Evolutionary conservation across 169 alveolate species (phyloP).

Genomic region (Pseudocohnilembus persalinus): DNA sequence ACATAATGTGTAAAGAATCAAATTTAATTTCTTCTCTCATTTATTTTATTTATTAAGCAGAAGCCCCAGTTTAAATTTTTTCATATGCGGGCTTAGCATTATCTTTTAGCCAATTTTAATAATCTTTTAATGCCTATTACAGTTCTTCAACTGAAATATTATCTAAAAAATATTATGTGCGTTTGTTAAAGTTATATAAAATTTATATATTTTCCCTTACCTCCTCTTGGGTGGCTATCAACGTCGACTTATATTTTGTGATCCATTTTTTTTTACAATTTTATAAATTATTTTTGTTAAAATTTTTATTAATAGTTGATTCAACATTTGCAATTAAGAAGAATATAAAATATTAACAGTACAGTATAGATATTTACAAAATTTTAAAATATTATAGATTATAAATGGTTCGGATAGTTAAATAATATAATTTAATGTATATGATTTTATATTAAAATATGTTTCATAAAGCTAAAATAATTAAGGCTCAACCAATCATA

Average conservation of each 20-base stretch:
- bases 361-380: too few relatives aligned
- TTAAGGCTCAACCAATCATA: slow-evolving; percentile 58
- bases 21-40: slow-evolving; percentile 4
- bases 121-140: slow-evolving; percentile 10
- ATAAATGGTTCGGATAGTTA: too few relatives aligned
- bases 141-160: background rate
- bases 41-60: slow-evolving; percentile 11
- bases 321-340: too few relatives aligned
- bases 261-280: background rate
- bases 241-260: slow-evolving; percentile 12
- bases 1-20: background rate
- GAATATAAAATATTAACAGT: too few relatives aligned
- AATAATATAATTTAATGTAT: too few relatives aligned
- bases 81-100: background rate
- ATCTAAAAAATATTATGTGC: background rate
- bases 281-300: too few relatives aligned
- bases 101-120: slow-evolving; percentile 5
- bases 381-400: too few relatives aligned
- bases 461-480: too few relatives aligned
- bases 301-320: too few relatives aligned
- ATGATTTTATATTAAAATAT: too few relatives aligned
- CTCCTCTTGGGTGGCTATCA: slow-evolving; percentile 17
- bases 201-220: background rate
- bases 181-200: background rate
- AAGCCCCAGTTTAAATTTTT: background rate